phyloP scores from a whole-genome alignment of 1,139 yeast species.

The Blastobotrys raffinosifermentans region DNA sequence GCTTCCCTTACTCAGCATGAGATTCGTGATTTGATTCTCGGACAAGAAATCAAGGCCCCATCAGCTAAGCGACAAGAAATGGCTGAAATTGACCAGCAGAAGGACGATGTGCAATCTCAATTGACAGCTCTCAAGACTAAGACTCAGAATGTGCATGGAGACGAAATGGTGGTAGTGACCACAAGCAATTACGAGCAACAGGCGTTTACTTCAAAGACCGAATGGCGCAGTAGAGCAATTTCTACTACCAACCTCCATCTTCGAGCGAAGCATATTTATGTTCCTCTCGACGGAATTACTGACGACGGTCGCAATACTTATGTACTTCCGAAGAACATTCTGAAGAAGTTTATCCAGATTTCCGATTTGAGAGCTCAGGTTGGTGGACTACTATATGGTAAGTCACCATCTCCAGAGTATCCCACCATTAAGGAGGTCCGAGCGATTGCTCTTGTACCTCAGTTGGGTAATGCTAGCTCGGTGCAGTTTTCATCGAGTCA shows the following conservation, averaged over 20 bases:
- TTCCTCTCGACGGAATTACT: conserved; percentile 52
- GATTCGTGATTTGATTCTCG: conserved; percentile 86
- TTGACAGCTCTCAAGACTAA: conserved; percentile 77
- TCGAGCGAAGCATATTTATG: conserved; percentile 72
- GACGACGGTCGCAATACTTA: conserved; percentile 55
- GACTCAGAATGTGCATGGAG: conserved; percentile 91
- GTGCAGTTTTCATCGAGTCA: conserved; percentile 52
- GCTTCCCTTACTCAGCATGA: conserved; percentile 89
- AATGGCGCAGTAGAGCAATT: conserved; percentile 88
- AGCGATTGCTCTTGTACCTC: conserved; percentile 79
- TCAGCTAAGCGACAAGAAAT: conserved; percentile 75
- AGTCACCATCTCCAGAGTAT: conserved; percentile 66
- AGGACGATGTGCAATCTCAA: conserved; percentile 38
- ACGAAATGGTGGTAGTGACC: conserved; percentile 88
- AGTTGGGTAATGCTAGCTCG: conserved; percentile 65
- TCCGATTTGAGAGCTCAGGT: conserved; percentile 80
- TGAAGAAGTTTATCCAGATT: conserved; percentile 71
- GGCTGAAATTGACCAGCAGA: conserved; percentile 66
- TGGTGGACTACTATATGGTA: conserved; percentile 76
- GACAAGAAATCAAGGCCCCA: conserved; percentile 90
- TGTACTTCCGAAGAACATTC: conserved; percentile 73
- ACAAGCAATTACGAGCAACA: conserved; percentile 86
- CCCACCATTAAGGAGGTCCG: conserved; percentile 69
- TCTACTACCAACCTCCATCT: conserved; percentile 67
- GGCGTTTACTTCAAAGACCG: conserved; percentile 75